Percentiles rank a stretch among this genome's conserved stretches.
phyloP scores from a whole-genome alignment of 2,329 filamentous ascomycete species.

The Epichloe gansuensis region DNA sequence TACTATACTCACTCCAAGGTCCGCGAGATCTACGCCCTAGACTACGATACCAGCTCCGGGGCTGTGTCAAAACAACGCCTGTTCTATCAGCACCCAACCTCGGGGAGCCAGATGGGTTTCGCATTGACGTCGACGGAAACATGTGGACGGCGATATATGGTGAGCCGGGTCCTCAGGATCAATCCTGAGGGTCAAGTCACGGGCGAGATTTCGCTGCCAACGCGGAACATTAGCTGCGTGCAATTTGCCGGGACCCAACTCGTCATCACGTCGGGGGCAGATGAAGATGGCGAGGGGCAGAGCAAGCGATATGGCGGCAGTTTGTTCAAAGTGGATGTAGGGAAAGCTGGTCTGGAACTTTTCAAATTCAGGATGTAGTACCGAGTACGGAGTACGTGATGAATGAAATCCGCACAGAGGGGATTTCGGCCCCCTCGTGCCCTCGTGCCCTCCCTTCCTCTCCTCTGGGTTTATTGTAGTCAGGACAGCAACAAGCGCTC shows the following conservation, averaged over 20 bases:
- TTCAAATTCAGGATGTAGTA: constrained; percentile 48
- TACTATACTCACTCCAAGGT: constrained; percentile 74
- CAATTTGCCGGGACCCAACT: constrained; percentile 65
- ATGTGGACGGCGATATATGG: constrained; percentile 86
- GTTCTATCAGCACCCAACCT: constrained; percentile 57
- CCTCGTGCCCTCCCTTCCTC: no score
- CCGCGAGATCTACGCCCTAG: constrained; percentile 58
- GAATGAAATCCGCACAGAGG: background rate
- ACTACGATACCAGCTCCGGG: constrained; percentile 56
- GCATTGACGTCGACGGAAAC: constrained; percentile 71
- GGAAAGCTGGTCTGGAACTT: constrained; percentile 49
- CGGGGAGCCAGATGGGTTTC: constrained; percentile 71
- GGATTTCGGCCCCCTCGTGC: no score
- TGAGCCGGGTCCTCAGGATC: constrained; percentile 63
- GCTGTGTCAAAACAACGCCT: constrained; percentile 55
- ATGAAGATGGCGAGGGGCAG: constrained; percentile 49
- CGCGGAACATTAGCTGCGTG: constrained; percentile 68
- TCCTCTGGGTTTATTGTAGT: no score
- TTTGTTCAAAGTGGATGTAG: constrained; percentile 67
- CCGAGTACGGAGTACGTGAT: no score
- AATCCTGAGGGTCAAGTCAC: constrained; percentile 56
- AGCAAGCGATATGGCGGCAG: constrained; percentile 56
- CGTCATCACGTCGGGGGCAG: constrained; percentile 65
- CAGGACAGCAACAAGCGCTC: no score
- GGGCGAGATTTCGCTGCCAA: constrained; percentile 65